These are phyloP conservation scores for Trichosanthes truncata DNA, from an alignment of 306 rosid genomes.

Conservation along the genomic window DNA sequence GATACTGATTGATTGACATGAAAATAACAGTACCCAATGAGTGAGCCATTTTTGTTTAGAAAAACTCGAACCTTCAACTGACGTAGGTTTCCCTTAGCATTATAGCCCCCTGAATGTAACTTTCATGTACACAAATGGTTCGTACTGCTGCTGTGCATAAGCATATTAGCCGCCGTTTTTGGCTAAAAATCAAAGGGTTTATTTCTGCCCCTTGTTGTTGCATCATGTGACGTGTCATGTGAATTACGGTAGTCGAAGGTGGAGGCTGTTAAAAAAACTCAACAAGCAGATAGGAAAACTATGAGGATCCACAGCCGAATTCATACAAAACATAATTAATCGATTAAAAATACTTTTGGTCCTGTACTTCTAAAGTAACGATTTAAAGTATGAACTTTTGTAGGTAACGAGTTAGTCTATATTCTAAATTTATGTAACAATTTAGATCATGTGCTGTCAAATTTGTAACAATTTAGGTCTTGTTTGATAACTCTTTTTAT, in stretches of 20 bases:
- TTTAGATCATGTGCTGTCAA: no score
- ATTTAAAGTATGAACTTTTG: background rate
- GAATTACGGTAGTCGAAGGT: background rate
- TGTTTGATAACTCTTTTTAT: no score
- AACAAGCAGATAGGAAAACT: background rate
- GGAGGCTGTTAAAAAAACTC: background rate
- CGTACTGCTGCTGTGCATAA: background rate
- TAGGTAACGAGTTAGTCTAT: no score
- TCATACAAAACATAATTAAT: background rate
- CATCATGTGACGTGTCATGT: background rate
- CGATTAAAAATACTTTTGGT: background rate
- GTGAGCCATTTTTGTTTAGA: background rate
- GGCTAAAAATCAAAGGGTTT: background rate
- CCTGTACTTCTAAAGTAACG: background rate
- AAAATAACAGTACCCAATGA: background rate
- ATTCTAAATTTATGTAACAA: no score
- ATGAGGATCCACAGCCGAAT: background rate
- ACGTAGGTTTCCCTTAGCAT: background rate
- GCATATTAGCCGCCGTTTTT: background rate
- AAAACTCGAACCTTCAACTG: background rate
- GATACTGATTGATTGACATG: background rate
- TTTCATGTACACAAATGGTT: background rate
- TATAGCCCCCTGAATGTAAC: background rate
- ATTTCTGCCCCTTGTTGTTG: background rate
- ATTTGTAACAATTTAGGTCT: no score